Conservation (phyloP, 1,139 yeast genomes). For the Suhomyces wounanorum region DNA sequence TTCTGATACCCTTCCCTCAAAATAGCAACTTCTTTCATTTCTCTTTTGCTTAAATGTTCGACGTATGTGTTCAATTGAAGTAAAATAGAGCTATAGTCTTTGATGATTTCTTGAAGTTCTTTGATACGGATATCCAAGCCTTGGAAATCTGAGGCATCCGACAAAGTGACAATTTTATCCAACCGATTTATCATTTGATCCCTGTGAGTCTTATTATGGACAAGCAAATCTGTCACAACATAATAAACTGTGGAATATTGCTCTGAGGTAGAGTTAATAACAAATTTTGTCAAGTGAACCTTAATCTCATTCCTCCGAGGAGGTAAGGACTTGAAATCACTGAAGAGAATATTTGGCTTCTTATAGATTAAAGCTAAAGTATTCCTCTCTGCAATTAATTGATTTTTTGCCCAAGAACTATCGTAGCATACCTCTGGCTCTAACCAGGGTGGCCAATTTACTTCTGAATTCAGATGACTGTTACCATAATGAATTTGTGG, state of each 20-base stretch:
- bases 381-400: constrained; percentile 63
- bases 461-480: constrained; percentile 22
- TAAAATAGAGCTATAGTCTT: constrained; percentile 45
- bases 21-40: constrained; percentile 32
- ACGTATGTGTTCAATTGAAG: constrained; percentile 43
- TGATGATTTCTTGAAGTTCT: constrained; percentile 57
- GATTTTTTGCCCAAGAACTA: constrained; percentile 53
- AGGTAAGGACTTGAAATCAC: constrained; percentile 27
- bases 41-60: constrained; percentile 24
- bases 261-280: constrained; percentile 67
- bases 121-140: constrained; percentile 56
- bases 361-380: constrained; percentile 63
- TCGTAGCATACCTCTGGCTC: constrained; percentile 76
- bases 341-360: constrained; percentile 66
- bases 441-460: constrained; percentile 83
- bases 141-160: constrained; percentile 65
- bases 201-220: constrained; percentile 65
- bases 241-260: constrained; percentile 72
- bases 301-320: constrained; percentile 33
- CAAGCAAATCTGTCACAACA: constrained; percentile 62
- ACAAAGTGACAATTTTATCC: constrained; percentile 65
- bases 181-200: constrained; percentile 60
- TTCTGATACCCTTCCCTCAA: constrained; percentile 62
- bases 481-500: constrained; percentile 31
- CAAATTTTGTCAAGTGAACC: constrained; percentile 70